Evolutionary conservation across 371 early-diverging fungal species (phyloP).

Genomic region (Modicella reniformis): DNA sequence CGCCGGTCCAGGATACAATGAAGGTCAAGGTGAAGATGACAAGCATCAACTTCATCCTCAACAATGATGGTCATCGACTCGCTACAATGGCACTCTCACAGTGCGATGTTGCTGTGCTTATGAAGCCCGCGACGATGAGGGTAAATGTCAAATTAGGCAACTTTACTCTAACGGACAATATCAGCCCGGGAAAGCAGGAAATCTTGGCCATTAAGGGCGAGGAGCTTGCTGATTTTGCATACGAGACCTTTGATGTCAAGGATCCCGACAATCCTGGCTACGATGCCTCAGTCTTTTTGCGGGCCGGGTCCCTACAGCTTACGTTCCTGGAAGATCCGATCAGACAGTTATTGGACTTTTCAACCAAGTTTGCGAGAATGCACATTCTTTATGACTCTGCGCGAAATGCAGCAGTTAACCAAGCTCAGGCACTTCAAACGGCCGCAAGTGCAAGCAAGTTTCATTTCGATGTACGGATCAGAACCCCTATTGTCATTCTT

Average conservation of each 20-base stretch:
- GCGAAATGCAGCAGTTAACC: conserved; percentile 82
- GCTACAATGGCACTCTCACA: conserved; percentile 81
- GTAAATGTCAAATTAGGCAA: conserved; percentile 89
- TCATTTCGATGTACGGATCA: conserved; percentile 85
- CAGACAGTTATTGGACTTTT: conserved; percentile 66
- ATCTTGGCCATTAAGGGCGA: conserved; percentile 89
- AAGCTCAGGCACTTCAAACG: conserved; percentile 81
- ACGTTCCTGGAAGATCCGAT: conserved; percentile 75
- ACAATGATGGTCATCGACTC: conserved; percentile 82
- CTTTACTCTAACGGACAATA: conserved; percentile 78
- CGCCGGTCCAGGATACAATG: conserved; percentile 56
- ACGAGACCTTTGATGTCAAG: conserved; percentile 74
- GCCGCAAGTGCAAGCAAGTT: conserved; percentile 75
- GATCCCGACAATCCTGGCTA: conserved; percentile 81
- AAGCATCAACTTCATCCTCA: conserved; percentile 85
- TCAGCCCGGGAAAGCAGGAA: conserved; percentile 58
- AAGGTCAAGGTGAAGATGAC: conserved; percentile 81
- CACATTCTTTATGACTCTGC: conserved; percentile 89
- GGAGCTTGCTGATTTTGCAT: conserved; percentile 87
- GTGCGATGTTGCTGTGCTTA: conserved; percentile 74
- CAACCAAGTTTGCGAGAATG: conserved; percentile 87
- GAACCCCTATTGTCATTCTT: conserved; percentile 90
- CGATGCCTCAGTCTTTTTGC: conserved; percentile 80
- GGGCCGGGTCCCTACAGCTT: conserved; percentile 85
- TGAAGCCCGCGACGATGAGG: conserved; percentile 69